Conservation (phyloP, 352 stramenopile genomes). For the Phytophthora pluvialis region DNA sequence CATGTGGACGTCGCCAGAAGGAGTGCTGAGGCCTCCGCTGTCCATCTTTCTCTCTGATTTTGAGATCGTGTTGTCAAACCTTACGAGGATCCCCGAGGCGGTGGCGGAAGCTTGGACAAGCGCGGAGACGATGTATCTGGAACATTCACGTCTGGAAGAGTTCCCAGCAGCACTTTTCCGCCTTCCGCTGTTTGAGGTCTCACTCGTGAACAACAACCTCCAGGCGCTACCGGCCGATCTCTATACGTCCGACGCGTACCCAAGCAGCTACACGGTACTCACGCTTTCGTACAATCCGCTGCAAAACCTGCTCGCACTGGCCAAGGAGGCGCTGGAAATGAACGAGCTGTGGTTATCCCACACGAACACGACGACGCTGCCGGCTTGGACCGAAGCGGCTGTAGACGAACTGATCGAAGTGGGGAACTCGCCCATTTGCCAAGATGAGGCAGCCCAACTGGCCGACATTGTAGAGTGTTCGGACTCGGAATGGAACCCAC, state of each 20-base stretch:
- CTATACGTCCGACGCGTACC: neutral
- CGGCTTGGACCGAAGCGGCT: neutral
- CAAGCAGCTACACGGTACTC: neutral
- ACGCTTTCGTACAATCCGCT: constrained; percentile 6
- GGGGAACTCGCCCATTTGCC: constrained; percentile 1
- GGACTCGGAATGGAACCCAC: neutral
- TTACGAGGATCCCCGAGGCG: constrained; percentile 28
- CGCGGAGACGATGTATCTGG: constrained; percentile 1
- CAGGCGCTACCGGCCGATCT: constrained; percentile 1
- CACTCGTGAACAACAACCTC: constrained; percentile 4
- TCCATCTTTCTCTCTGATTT: constrained; percentile 45
- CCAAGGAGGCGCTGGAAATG: neutral
- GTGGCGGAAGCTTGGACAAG: constrained; percentile 33
- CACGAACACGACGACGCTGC: constrained; percentile 1
- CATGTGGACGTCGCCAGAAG: constrained; percentile 45
- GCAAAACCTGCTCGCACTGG: neutral
- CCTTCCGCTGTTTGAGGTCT: neutral
- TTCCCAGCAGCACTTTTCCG: constrained; percentile 4
- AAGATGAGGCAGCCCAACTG: neutral
- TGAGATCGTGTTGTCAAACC: constrained; percentile 41
- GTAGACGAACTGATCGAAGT: neutral
- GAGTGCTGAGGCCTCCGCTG: constrained; percentile 31
- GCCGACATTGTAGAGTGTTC: neutral
- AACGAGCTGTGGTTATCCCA: neutral
- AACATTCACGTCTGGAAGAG: neutral